Percentiles rank a stretch among this genome's conserved stretches.
Evolutionary conservation across 305 asterid genomes (phyloP).

Genomic region (Solanum aculeatissimum): DNA sequence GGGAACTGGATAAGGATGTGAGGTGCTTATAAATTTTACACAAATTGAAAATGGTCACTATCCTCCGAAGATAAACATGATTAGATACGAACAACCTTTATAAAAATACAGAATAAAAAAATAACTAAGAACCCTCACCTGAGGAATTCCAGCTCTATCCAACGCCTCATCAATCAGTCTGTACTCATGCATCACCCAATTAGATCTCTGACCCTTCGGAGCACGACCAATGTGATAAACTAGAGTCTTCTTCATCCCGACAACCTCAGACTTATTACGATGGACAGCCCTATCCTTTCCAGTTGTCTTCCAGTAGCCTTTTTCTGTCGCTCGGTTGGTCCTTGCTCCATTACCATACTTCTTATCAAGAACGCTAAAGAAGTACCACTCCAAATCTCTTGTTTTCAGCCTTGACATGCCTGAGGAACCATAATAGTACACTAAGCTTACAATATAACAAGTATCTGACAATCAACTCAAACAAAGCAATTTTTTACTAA

Average conservation of each 20-base stretch:
- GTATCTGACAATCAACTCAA: background rate
- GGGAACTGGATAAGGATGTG: background rate
- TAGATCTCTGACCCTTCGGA: slow-evolving; percentile 82
- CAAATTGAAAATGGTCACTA: background rate
- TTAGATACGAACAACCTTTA: background rate
- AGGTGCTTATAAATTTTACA: background rate
- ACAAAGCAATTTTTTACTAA: background rate
- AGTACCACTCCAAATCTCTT: slow-evolving; percentile 93
- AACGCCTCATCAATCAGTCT: slow-evolving; percentile 63
- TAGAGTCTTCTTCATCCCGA: slow-evolving; percentile 96
- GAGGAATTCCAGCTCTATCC: slow-evolving; percentile 57
- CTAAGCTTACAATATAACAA: background rate
- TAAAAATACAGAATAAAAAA: slow-evolving; percentile 1
- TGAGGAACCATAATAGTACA: slow-evolving; percentile 13
- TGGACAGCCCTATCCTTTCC: slow-evolving; percentile 93
- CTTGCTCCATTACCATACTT: slow-evolving; percentile 88
- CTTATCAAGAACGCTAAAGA: slow-evolving; percentile 82
- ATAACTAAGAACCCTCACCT: slow-evolving; percentile 28
- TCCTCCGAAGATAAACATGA: background rate
- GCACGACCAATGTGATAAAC: slow-evolving; percentile 94
- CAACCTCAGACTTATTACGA: slow-evolving; percentile 25
- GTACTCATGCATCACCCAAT: slow-evolving; percentile 99
- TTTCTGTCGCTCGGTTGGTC: slow-evolving; percentile 89
- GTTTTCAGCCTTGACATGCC: slow-evolving; percentile 67
- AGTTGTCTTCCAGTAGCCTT: slow-evolving; percentile 99